Base-by-base conservation (phyloP, 2,329 filamentous ascomycete genomes). In the Neonectria coccinea region DNA sequence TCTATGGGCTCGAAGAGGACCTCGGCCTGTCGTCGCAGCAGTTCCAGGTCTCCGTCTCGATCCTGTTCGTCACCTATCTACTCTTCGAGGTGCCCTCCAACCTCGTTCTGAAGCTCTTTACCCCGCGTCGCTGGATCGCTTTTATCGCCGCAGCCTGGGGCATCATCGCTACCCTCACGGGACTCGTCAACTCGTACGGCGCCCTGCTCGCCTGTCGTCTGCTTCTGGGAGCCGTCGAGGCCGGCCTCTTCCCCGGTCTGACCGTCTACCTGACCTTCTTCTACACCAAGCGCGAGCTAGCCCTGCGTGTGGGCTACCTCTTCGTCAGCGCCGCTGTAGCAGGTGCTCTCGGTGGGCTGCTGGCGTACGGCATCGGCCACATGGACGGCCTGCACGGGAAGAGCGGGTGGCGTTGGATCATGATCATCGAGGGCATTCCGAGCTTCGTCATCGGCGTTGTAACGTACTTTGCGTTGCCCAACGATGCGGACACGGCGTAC, bases 241-340 rank as follows among this genome's bases (percentile, higher is more conserved):
- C 88, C 0, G 91, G 90, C 0, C 79, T 92, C 0, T 92, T 92
- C 68, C 91, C 91, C 0, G 90, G 91, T 0, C 79, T 91, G 68
- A 89, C 86, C 5, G 79, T 91, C 18, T 92, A 92, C 70, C 82
- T 94, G 18, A 93, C 91, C 0, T 86, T 93, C 68, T 93, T 92
- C 81, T 94, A 94, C 79, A 91, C 88, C 51, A 91, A 91, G 73
- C 84, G 85, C 29, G 91, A 94, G 77, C 84, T 93, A 2, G 91
- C 90, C 5, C 79, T 93, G 45, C 87, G 92, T 2, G 89, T 93
- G 3, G 90, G 89, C 2, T 93, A 92, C 70, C 83, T 94, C 0
- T 93, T 93, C 73, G 88, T 91, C 55, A 87, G 84, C 47, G 86
- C 91, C 1, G 91, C 92, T 1, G 81, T 92, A 4, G 90, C 91